Evolutionary conservation across 345 rosid species (phyloP).

Genomic region (Dipteronia sinensis): DNA sequence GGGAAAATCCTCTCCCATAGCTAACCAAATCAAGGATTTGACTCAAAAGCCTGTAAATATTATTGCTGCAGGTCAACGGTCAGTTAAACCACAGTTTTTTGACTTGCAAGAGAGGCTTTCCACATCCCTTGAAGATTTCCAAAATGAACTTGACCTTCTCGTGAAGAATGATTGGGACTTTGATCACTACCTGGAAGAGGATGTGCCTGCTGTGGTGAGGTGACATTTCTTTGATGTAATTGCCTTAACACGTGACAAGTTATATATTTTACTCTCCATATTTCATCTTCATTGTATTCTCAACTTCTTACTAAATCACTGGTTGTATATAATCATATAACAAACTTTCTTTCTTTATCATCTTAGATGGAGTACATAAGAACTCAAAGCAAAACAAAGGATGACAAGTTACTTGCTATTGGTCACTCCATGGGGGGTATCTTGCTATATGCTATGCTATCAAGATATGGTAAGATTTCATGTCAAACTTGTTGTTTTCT

Average conservation of each 20-base stretch:
- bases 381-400: conserved; percentile 56
- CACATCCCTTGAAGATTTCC: conserved; percentile 49
- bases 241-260: conserved; percentile 8
- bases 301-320: neutral
- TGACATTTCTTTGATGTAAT: conserved; percentile 45
- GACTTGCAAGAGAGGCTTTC: conserved; percentile 45
- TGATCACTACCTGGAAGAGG: conserved; percentile 80
- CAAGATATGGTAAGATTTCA: conserved; percentile 58
- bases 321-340: neutral
- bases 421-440: conserved; percentile 99
- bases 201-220: conserved; percentile 92
- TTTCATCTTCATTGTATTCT: conserved; percentile 1
- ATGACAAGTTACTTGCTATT: conserved; percentile 73
- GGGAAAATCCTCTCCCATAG: too few relatives aligned
- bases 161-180: conserved; percentile 87
- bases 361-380: conserved; percentile 84
- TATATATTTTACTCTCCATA: neutral
- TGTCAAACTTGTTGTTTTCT: neutral
- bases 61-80: conserved; percentile 31
- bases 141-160: conserved; percentile 57
- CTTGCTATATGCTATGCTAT: conserved; percentile 77
- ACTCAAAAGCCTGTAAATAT: conserved; percentile 30
- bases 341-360: conserved; percentile 3
- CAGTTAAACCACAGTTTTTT: conserved; percentile 27
- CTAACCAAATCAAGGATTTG: conserved; percentile 27